Evolutionary conservation across 75 land plant genomes (phyloP), one percentile per base, ranked within the genome.

Genomic region (Larix kaempferi): DNA sequence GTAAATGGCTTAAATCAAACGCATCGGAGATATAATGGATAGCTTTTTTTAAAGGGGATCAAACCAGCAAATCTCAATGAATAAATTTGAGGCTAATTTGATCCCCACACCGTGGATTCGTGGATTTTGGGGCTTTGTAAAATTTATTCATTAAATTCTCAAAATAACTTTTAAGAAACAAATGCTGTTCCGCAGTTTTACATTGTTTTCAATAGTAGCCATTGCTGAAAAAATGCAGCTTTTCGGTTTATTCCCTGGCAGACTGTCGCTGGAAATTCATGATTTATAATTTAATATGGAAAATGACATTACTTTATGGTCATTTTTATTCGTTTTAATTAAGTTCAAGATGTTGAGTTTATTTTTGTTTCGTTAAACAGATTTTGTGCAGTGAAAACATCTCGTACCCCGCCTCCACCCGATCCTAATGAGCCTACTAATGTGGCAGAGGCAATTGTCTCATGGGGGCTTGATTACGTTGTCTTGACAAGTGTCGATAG

Each of bases 371-470:
- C 27, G 5, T 80, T 56, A 16, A 79, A 62, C 82, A 97, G 98
- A 75, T 97, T 97, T 74, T 97, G 99, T 85, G 97, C 97, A 73
- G 99, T 97, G 71, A 97, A 97, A 86, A 97, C 99, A 44, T 97
- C 99, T 56, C 78, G 92, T 0, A 87, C 92, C 25, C 96, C 98
- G 25, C 98, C 98, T 7, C 96, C 98, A 6, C 95, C 96, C 3
- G 95, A 95, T 75, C 95, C 99, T 1, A 80, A 94, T 69, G 99
- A 95, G 55, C 99, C 98, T 2, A 13, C 82, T 15, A 93, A 92
- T 79, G 99, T 97, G 16, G 99, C 99, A 39, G 89, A 96, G 73
- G 99, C 99, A 14, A 96, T 96, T 77, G 98, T 91, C 35, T 93
- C 98, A 12, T 96, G 99, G 99, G 98, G 96, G 33, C 78, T 97